Percentiles rank a stretch among this genome's conserved stretches.
phyloP scores from a whole-genome alignment of 2,329 filamentous ascomycete genomes.

The Fusarium haematococcum region DNA sequence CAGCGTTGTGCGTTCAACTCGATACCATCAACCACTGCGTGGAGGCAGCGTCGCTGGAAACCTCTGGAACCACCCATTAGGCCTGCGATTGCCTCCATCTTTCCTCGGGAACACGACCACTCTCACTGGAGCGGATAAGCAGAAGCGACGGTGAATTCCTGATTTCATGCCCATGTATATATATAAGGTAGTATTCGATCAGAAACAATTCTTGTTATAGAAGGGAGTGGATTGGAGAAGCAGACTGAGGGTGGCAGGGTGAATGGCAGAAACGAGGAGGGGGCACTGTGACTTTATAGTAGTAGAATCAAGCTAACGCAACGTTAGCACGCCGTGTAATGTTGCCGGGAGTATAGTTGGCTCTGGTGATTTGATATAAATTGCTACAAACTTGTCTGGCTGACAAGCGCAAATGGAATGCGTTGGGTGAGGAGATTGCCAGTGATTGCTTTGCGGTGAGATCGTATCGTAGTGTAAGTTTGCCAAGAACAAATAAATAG shows the following conservation, averaged over 20 bases:
- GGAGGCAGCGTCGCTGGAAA: neutral
- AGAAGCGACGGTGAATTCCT: neutral
- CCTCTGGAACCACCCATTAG: neutral
- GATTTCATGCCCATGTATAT: neutral
- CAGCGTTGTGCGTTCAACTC: neutral
- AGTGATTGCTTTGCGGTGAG: neutral
- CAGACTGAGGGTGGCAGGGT: neutral
- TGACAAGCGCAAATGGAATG: neutral
- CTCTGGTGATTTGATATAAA: neutral
- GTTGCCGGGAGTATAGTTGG: fast-evolving
- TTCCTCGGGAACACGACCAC: neutral
- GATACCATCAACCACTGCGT: neutral
- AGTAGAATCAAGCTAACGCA: neutral
- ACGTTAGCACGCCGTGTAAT: fast-evolving
- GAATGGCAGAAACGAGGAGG: neutral
- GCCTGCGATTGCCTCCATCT: too few relatives aligned
- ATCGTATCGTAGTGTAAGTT: neutral
- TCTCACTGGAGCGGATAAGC: neutral
- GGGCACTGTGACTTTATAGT: neutral
- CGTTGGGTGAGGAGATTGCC: neutral
- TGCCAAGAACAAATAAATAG: neutral
- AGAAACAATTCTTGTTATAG: too few relatives aligned
- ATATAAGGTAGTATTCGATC: neutral
- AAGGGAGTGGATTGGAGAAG: neutral
- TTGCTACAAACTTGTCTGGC: neutral